phyloP scores from a whole-genome alignment of 768 basidiomycete genomes.

The Naganishia randhawae region DNA sequence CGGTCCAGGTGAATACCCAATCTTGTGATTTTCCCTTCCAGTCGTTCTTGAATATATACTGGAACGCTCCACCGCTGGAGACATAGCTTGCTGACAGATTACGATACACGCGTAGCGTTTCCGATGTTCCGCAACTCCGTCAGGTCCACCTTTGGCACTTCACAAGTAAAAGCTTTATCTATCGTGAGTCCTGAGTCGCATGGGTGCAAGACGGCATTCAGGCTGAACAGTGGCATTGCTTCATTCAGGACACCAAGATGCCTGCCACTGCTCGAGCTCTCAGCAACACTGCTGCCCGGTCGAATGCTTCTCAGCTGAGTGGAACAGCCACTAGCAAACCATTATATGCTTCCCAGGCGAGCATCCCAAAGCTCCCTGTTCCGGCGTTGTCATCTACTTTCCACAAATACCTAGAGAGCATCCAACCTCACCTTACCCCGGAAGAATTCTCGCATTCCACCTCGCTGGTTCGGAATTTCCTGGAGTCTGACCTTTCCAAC shows the following conservation, averaged over 20 bases:
- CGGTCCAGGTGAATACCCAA: background rate
- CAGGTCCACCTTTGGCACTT: slow-evolving; percentile 15
- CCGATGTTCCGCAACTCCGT: slow-evolving; percentile 19
- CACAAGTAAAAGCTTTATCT: slow-evolving; percentile 1
- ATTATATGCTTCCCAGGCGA: slow-evolving; percentile 65
- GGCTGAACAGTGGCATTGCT: background rate
- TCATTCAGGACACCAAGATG: slow-evolving; percentile 12
- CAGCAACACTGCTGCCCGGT: slow-evolving; percentile 14
- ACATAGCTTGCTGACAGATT: background rate
- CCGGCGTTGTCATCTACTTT: slow-evolving; percentile 77
- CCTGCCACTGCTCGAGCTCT: slow-evolving; percentile 1
- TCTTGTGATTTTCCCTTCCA: background rate
- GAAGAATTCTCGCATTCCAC: slow-evolving; percentile 62
- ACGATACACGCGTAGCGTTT: background rate
- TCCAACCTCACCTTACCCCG: slow-evolving; percentile 69
- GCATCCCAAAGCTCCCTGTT: slow-evolving; percentile 72
- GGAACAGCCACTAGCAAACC: slow-evolving; percentile 45
- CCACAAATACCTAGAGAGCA: slow-evolving; percentile 80
- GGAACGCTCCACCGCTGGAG: background rate
- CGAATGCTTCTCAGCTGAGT: slow-evolving; percentile 1
- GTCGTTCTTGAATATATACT: slow-evolving; percentile 10
- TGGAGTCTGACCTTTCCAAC: slow-evolving; percentile 63
- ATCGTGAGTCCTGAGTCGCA: background rate
- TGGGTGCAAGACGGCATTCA: background rate
- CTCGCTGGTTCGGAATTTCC: slow-evolving; percentile 63